Evolutionary conservation across 768 basidiomycete genomes (phyloP).

Genomic region (Lyophyllum shimeji): DNA sequence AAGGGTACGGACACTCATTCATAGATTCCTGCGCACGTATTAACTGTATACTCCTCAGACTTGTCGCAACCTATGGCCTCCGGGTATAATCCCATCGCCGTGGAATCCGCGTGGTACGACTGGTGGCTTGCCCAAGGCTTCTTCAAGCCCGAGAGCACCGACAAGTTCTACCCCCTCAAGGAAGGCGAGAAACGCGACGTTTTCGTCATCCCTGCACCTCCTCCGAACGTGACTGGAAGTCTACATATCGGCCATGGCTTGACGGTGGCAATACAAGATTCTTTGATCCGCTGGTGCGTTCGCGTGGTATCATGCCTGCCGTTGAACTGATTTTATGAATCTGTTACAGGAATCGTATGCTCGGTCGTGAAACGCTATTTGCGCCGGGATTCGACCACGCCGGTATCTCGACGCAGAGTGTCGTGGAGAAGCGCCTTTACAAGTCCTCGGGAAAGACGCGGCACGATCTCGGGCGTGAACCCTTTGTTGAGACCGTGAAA

Average conservation of each 20-base stretch:
- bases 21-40: not conserved
- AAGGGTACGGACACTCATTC: conserved; percentile 61
- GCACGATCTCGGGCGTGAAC: conserved; percentile 94
- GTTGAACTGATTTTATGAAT: not conserved
- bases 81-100: conserved; percentile 94
- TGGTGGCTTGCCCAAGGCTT: conserved; percentile 95
- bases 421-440: conserved; percentile 90
- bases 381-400: conserved; percentile 98
- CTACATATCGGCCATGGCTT: conserved; percentile 95
- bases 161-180: conserved; percentile 52
- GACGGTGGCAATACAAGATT: conserved; percentile 89
- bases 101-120: conserved; percentile 96
- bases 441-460: conserved; percentile 81
- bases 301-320: not conserved
- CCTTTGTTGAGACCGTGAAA: conserved; percentile 87
- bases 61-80: conserved; percentile 82
- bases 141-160: conserved; percentile 63
- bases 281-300: conserved; percentile 81
- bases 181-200: conserved; percentile 58
- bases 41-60: conserved; percentile 46
- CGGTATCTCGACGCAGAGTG: conserved; percentile 96
- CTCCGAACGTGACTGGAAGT: conserved; percentile 95
- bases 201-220: conserved; percentile 89
- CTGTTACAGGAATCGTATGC: conserved; percentile 86
- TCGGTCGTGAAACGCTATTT: conserved; percentile 87